phyloP scores from a whole-genome alignment of 1,284 basidiomycete species.

The Abortiporus biennis region DNA sequence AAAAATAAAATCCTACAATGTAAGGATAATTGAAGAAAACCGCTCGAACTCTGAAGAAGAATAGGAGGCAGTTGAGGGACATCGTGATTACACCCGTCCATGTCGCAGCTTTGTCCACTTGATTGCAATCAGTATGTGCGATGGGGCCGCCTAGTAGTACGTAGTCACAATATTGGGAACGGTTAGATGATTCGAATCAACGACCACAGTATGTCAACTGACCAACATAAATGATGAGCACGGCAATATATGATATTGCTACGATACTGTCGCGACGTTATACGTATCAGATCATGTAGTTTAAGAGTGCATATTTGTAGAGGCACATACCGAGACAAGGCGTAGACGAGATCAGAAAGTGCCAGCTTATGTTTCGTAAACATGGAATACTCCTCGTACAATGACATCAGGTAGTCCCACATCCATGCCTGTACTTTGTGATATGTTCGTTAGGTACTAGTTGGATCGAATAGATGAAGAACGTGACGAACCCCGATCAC shows the following conservation, averaged over 20 bases:
- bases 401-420: constrained; percentile 5
- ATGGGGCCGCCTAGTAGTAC: neutral
- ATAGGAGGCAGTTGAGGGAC: constrained; percentile 4
- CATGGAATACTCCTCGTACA: neutral
- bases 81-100: constrained; percentile 3
- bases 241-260: neutral
- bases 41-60: constrained; percentile 5
- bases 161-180: neutral
- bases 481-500: neutral
- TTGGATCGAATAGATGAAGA: too few species aligned
- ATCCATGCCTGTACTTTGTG: neutral
- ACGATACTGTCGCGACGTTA: neutral
- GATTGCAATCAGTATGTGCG: neutral
- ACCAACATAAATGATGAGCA: constrained; percentile 1
- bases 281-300: neutral
- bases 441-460: neutral
- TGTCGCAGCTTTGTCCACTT: neutral
- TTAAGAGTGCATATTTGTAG: neutral
- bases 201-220: neutral
- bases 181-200: neutral
- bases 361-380: neutral
- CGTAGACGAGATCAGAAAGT: constrained; percentile 3
- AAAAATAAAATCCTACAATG: neutral
- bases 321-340: constrained; percentile 3
- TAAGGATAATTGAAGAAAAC: neutral